These are phyloP conservation scores for Suhomyces bokatorum DNA, from an alignment of 1,139 yeast genomes.

Conservation along the genomic window DNA sequence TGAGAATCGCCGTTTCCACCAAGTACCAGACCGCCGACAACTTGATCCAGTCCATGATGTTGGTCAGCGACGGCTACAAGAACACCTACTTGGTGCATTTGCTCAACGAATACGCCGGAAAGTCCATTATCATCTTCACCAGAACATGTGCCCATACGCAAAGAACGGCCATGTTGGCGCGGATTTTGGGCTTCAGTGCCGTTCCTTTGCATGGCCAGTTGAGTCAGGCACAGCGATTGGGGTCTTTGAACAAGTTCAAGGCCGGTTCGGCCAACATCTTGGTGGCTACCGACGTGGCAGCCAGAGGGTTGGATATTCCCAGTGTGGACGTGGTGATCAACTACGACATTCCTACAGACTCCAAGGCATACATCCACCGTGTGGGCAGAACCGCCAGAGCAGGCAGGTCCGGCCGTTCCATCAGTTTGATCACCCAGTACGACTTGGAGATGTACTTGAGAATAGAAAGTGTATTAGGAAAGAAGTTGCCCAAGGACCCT, in stretches of 20 bases:
- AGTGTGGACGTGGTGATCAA: conserved; percentile 89
- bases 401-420: conserved; percentile 90
- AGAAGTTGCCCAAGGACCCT: conserved; percentile 78
- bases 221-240: conserved; percentile 87
- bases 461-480: conserved; percentile 83
- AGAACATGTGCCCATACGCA: conserved; percentile 96
- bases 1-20: conserved; percentile 83
- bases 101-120: conserved; percentile 81
- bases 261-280: conserved; percentile 79
- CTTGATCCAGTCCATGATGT: conserved; percentile 82
- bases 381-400: conserved; percentile 99
- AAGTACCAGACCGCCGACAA: conserved; percentile 94
- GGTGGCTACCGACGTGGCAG: conserved; percentile 97
- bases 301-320: conserved; percentile 96
- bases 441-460: conserved; percentile 85
- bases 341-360: conserved; percentile 95
- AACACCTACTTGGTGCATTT: conserved; percentile 83
- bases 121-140: conserved; percentile 85
- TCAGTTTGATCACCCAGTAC: conserved; percentile 91
- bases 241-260: conserved; percentile 90
- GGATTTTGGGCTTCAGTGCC: conserved; percentile 82
- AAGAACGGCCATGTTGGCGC: conserved; percentile 77
- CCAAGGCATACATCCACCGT: conserved; percentile 96
- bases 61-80: conserved; percentile 89
- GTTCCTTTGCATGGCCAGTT: conserved; percentile 95